These are phyloP conservation scores for Coemansia furcata DNA, from an alignment of 192 early-diverging fungal genomes.

Conservation along the genomic window DNA sequence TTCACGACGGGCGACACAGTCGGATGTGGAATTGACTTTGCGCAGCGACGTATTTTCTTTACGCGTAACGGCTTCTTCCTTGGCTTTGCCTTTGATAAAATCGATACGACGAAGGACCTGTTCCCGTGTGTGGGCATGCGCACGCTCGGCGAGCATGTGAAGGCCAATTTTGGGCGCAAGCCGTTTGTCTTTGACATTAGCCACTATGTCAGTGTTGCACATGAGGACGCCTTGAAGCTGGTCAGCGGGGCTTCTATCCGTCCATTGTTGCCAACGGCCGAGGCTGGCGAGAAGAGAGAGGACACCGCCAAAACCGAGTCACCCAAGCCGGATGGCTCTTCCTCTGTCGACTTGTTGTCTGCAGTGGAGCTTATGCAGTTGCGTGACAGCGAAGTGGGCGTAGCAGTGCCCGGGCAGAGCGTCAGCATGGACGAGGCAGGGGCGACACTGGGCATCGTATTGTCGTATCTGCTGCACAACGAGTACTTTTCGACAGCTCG, in stretches of 20 bases:
- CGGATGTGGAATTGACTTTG: constrained; percentile 92
- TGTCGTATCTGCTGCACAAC: constrained; percentile 80
- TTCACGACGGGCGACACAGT: constrained; percentile 92
- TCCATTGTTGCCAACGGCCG: constrained; percentile 13
- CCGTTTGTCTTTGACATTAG: constrained; percentile 63
- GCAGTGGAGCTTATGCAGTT: constrained; percentile 1
- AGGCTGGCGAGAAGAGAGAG: background rate
- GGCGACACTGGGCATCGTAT: constrained; percentile 57
- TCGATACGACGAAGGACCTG: constrained; percentile 41
- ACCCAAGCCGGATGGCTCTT: constrained; percentile 1
- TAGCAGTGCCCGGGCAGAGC: background rate
- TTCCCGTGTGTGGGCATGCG: constrained; percentile 64
- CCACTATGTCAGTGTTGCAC: constrained; percentile 24
- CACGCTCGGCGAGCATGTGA: constrained; percentile 55
- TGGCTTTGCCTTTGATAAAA: constrained; percentile 56
- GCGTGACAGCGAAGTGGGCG: constrained; percentile 1
- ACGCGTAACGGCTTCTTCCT: constrained; percentile 87
- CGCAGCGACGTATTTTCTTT: constrained; percentile 73
- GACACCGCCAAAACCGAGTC: background rate
- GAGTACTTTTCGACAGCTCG: constrained; percentile 79
- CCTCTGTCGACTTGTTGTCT: background rate
- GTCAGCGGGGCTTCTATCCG: constrained; percentile 8
- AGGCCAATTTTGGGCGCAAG: constrained; percentile 62
- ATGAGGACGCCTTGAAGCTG: constrained; percentile 18
- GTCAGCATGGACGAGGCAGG: constrained; percentile 7